These are phyloP conservation scores for Populus hybrid DNA, from an alignment of 441 rosid genomes.

Conservation along the genomic window DNA sequence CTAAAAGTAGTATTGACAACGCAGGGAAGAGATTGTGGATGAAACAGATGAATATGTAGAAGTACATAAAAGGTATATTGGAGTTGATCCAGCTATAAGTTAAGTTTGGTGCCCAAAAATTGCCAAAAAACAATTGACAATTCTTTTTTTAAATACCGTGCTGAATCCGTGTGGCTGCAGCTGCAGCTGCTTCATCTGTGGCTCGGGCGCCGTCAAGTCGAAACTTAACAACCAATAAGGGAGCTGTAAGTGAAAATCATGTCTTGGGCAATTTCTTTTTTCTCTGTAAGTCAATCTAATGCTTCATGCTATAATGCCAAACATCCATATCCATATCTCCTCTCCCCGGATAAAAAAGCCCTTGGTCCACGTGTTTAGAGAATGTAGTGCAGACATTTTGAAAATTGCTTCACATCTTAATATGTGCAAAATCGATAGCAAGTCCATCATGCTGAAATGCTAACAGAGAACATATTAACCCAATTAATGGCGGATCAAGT, in stretches of 20 bases:
- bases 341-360: neutral
- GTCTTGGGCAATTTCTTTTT: neutral
- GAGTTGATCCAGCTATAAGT: neutral
- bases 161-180: slow-evolving; percentile 98
- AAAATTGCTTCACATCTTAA: neutral
- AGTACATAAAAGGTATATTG: slow-evolving; percentile 78
- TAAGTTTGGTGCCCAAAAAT: neutral
- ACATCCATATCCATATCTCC: neutral
- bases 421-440: too few species aligned
- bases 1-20: slow-evolving; percentile 6
- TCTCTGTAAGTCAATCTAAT: neutral
- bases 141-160: slow-evolving; percentile 13
- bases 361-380: neutral
- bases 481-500: neutral
- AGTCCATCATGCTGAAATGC: neutral
- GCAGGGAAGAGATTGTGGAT: slow-evolving; percentile 97
- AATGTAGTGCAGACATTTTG: neutral
- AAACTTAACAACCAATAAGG: slow-evolving; percentile 61
- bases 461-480: neutral
- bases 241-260: slow-evolving; percentile 48
- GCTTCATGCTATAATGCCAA: neutral
- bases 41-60: slow-evolving; percentile 32
- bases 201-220: slow-evolving; percentile 89
- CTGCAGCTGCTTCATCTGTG: slow-evolving; percentile 92
- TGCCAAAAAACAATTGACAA: neutral